Conservation (phyloP, 257 asterid species). For the Capsicum pubescens region DNA sequence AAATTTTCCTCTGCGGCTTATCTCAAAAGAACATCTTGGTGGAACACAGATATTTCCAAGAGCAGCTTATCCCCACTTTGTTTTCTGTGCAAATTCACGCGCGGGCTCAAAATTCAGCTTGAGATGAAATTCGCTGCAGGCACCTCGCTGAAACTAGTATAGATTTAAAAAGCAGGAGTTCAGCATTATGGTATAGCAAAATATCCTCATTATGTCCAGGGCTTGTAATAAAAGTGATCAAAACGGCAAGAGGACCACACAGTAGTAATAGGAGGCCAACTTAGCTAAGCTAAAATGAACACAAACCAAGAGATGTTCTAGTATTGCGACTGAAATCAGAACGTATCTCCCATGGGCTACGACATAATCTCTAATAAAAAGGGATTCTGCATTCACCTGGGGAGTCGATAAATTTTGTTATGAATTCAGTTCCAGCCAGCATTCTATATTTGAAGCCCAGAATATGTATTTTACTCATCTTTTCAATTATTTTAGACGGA, state of each 20-base stretch:
- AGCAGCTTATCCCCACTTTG: slow-evolving; percentile 18
- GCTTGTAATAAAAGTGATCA: not conserved
- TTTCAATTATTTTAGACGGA: slow-evolving; percentile 16
- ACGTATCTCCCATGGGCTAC: not conserved
- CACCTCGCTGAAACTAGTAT: not conserved
- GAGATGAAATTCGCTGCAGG: not conserved
- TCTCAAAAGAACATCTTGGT: slow-evolving; percentile 18
- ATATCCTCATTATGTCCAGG: not conserved
- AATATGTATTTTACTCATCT: not conserved
- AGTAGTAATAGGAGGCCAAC: not conserved
- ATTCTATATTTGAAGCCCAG: slow-evolving; percentile 2
- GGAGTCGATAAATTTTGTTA: not conserved
- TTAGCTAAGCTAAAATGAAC: slow-evolving; percentile 2
- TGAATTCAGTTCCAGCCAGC: not conserved
- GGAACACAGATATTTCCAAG: slow-evolving; percentile 2
- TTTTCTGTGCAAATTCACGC: slow-evolving; percentile 17
- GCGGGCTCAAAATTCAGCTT: slow-evolving; percentile 22
- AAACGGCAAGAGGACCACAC: not conserved
- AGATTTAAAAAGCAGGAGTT: not conserved
- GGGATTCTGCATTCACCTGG: not conserved
- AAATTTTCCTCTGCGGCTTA: not conserved
- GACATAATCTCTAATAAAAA: not conserved
- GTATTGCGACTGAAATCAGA: not conserved
- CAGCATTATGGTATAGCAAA: not conserved
- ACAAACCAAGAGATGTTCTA: not conserved